Evolutionary conservation across 2,329 filamentous ascomycete species (phyloP).

Genomic region (Aspergillus pseudotamarii): DNA sequence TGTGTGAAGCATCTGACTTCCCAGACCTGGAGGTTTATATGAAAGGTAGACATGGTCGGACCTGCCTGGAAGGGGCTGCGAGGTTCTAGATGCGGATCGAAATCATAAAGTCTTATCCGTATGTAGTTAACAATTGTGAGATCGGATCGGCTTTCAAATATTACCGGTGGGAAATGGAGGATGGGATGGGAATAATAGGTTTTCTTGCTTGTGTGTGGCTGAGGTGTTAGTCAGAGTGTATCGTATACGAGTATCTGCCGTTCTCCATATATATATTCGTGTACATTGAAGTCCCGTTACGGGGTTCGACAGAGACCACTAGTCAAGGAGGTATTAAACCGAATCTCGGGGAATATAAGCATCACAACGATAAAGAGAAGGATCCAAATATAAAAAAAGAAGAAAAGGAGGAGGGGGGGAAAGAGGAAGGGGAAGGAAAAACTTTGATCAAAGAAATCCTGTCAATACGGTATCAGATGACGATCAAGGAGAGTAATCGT

Average conservation of each 20-base stretch:
- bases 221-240: not conserved
- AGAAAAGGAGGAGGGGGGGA: too few relatives aligned
- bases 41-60: not conserved
- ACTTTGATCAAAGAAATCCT: conserved; percentile 5
- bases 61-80: not conserved
- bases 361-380: not conserved
- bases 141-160: not conserved
- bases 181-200: not conserved
- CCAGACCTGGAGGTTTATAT: not conserved
- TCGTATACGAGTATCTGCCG: not conserved
- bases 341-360: not conserved
- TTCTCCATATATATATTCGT: not conserved
- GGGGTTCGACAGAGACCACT: not conserved
- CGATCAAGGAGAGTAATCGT: not conserved
- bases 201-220: not conserved
- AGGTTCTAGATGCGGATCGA: not conserved
- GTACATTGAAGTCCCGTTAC: not conserved
- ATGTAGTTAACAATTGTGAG: not conserved
- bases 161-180: not conserved
- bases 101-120: not conserved
- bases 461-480: not conserved
- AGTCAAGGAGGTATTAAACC: not conserved
- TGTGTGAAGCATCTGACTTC: not conserved
- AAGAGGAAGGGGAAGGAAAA: not conserved
- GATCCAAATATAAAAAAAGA: not conserved